Percentiles rank a stretch among this genome's conserved stretches.
These are phyloP conservation scores for Aspergillus fructus DNA, from an alignment of 2,329 filamentous ascomycete species.

Conservation along the genomic window DNA sequence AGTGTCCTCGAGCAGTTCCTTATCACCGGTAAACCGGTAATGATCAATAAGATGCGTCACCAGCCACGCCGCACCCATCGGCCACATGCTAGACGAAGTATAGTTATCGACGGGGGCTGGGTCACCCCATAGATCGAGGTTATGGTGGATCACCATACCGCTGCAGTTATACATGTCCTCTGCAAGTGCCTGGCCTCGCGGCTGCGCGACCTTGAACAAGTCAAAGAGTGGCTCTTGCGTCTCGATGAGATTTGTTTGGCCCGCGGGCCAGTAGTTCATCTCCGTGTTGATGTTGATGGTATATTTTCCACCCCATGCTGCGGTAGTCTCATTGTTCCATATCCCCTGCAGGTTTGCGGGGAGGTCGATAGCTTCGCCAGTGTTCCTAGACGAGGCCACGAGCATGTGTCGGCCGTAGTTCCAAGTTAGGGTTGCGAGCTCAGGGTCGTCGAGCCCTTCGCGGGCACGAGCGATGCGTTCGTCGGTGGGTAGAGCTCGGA, in stretches of 20 bases:
- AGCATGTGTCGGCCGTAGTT: constrained; percentile 7
- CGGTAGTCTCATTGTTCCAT: constrained; percentile 5
- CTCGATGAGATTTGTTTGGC: constrained; percentile 1
- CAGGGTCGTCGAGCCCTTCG: not conserved
- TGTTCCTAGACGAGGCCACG: constrained; percentile 2
- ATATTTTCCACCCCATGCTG: constrained; percentile 10
- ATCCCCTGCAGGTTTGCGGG: constrained; percentile 5
- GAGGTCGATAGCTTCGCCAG: not conserved
- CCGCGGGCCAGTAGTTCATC: constrained; percentile 8
- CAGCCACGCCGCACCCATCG: constrained; percentile 8
- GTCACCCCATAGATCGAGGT: constrained; percentile 9
- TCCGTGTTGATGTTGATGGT: constrained; percentile 9
- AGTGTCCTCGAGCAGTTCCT: not conserved
- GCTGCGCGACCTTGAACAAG: not conserved
- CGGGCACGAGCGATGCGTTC: constrained; percentile 1
- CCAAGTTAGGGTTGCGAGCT: constrained; percentile 2
- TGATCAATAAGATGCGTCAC: constrained; percentile 3
- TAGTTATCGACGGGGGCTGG: constrained; percentile 6
- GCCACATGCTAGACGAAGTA: constrained; percentile 8
- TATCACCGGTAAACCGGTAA: constrained; percentile 7
- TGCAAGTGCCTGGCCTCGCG: not conserved
- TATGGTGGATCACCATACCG: constrained; percentile 6
- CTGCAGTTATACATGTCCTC: constrained; percentile 4
- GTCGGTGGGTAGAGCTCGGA: not conserved
- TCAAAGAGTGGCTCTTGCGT: constrained; percentile 1